These are phyloP conservation scores for Solanum sitiens DNA, from an alignment of 257 asterid genomes.

Conservation along the genomic window DNA sequence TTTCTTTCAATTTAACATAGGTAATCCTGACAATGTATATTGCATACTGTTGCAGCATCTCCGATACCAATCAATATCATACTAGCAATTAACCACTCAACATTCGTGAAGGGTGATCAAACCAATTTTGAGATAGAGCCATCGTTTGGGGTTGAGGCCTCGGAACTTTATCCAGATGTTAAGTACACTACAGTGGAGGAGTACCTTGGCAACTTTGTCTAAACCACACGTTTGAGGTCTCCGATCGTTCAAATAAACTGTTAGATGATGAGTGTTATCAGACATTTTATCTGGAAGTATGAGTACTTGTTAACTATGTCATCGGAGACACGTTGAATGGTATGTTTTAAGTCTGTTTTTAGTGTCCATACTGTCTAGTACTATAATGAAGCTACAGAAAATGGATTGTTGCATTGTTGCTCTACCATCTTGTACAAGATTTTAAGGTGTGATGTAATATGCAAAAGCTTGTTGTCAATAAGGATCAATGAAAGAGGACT, in stretches of 20 bases:
- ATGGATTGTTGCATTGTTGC: neutral
- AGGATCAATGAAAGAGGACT: neutral
- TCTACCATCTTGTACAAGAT: neutral
- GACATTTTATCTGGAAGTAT: neutral
- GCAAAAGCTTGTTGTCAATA: neutral
- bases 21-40: neutral
- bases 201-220: conserved; percentile 31
- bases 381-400: neutral
- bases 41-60: conserved; percentile 23
- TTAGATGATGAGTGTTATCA: neutral
- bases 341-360: neutral
- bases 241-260: neutral
- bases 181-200: conserved; percentile 54
- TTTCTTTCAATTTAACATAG: neutral
- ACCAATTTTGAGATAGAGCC: conserved; percentile 54
- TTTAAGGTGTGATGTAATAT: neutral
- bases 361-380: neutral
- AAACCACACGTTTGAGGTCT: neutral
- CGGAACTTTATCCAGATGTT: conserved; percentile 60
- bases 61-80: conserved; percentile 31
- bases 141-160: conserved; percentile 50
- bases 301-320: neutral
- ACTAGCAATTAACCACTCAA: conserved; percentile 33
- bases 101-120: conserved; percentile 44
- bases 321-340: neutral